Evolutionary conservation across 2,329 filamentous ascomycete species (phyloP), one percentile per base, ranked within the genome.

Genomic region (Tetracladium maxilliforme): DNA sequence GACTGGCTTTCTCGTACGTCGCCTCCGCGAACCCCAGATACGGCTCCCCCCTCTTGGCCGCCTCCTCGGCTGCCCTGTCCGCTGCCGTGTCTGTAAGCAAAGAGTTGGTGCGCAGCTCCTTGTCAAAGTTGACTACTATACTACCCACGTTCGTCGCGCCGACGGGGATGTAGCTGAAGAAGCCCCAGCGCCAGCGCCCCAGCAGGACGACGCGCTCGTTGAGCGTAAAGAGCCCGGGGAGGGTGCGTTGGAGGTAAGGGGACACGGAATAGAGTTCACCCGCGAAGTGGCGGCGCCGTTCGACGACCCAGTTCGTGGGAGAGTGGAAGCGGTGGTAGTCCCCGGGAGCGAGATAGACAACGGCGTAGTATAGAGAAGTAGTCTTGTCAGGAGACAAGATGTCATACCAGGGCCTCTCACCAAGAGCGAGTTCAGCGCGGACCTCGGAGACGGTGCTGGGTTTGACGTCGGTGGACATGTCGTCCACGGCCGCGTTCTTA

Each of bases 321-420:
- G 82, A 92, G 57, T 98, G 92, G 60, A 95, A 98, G 35, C 87
- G 81, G 56, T 98, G 90, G 56, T 98, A 98, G 56, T 98, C 92
- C 24, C 90, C 90, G 0, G 90, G 90, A 0, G 92, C 90, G 21
- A 98, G 71, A 54, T 98, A 98, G 43, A 98, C 73, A 34, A 98
- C 92, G 32, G 65, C 80, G 52, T 95, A 98, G 59, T 92, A 93
- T 6, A 98, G 67, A 7, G 76, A 70, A 5, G 76, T 82, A 48
- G 56, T 63, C 48, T 67, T 67, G 26, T 69, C 64, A 12, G 60
- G 50, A 6, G 67, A 65, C 14, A 77, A 54, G n/a, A 72, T 55
- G 21, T 71, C 58, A 45, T 80, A 81, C 79, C 78, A 84, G 3
- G 75, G 65, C 35, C 56, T 58, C 38, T 69, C 72, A 13, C 74